These are phyloP conservation scores for Juglanconis sp. DNA, from an alignment of 2,329 filamentous ascomycete genomes.

Conservation along the genomic window DNA sequence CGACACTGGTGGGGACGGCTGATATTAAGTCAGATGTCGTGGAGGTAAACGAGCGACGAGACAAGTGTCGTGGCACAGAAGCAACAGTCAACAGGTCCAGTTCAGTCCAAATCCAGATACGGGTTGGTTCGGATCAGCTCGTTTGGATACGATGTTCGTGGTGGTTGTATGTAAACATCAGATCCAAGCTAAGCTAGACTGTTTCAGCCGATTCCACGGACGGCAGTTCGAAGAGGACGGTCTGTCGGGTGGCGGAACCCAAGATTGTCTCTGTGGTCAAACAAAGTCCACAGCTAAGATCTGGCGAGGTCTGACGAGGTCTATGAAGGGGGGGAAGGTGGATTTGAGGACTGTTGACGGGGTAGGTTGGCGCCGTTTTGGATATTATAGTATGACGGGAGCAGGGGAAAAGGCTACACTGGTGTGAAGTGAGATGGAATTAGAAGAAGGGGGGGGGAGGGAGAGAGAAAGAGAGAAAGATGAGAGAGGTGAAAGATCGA, in stretches of 20 bases:
- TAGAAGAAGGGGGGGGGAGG: not conserved
- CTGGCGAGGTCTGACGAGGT: conserved; percentile 7
- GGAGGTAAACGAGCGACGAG: conserved; percentile 9
- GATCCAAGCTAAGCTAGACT: not conserved
- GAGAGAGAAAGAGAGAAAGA: not conserved
- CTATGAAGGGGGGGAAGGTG: conserved; percentile 8
- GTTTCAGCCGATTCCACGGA: not conserved
- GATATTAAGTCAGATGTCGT: not conserved
- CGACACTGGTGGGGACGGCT: not conserved
- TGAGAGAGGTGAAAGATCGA: no score
- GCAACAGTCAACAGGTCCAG: conserved; percentile 3
- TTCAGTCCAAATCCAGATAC: not conserved
- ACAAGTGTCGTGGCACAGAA: conserved; percentile 11
- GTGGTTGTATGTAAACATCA: conserved; percentile 2
- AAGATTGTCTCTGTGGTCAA: conserved; percentile 5
- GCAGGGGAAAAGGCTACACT: not conserved
- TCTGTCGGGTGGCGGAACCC: not conserved
- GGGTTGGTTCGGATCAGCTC: not conserved
- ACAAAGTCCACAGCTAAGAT: conserved; percentile 2
- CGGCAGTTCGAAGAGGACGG: not conserved
- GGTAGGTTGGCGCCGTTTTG: not conserved
- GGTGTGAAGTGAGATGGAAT: not conserved
- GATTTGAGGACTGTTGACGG: not conserved
- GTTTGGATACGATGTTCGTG: not conserved
- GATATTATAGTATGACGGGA: conserved; percentile 1